Evolutionary conservation across 2,329 filamentous ascomycete species (phyloP).

Genomic region (Sclerotinia subarctica): DNA sequence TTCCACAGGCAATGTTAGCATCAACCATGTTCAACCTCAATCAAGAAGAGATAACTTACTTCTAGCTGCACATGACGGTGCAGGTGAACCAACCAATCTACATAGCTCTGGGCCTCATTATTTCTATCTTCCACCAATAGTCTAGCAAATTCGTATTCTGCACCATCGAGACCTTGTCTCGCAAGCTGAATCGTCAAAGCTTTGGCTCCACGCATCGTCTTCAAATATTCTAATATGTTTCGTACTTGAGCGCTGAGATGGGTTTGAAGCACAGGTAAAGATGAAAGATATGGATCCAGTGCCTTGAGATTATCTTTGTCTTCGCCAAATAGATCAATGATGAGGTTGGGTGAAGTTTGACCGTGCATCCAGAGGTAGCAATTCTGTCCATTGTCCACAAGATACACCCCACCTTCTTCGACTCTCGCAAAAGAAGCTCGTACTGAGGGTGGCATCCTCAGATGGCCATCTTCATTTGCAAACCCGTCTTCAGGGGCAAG

Average conservation of each 20-base stretch:
- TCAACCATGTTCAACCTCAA: not conserved
- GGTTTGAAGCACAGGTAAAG: slow-evolving; percentile 80
- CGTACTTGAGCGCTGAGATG: slow-evolving; percentile 92
- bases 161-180: slow-evolving; percentile 86
- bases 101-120: slow-evolving; percentile 96
- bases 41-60: slow-evolving; percentile 46
- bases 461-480: slow-evolving; percentile 76
- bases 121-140: slow-evolving; percentile 91
- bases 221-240: slow-evolving; percentile 86
- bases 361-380: slow-evolving; percentile 90
- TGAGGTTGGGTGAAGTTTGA: slow-evolving; percentile 86
- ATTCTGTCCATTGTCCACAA: slow-evolving; percentile 92
- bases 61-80: slow-evolving; percentile 92
- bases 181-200: slow-evolving; percentile 86
- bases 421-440: slow-evolving; percentile 83
- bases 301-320: slow-evolving; percentile 67
- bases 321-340: slow-evolving; percentile 85
- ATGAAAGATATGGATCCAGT: slow-evolving; percentile 77
- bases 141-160: slow-evolving; percentile 93
- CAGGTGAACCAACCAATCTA: slow-evolving; percentile 96
- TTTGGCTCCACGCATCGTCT: slow-evolving; percentile 77
- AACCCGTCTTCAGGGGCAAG: slow-evolving; percentile 86
- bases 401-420: slow-evolving; percentile 88
- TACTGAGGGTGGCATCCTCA: slow-evolving; percentile 76
- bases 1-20: slow-evolving; percentile 18